Evolutionary conservation across 1,139 yeast genomes (phyloP), one percentile per base, ranked within the genome.

Genomic region (Suhomyces panamericanus): DNA sequence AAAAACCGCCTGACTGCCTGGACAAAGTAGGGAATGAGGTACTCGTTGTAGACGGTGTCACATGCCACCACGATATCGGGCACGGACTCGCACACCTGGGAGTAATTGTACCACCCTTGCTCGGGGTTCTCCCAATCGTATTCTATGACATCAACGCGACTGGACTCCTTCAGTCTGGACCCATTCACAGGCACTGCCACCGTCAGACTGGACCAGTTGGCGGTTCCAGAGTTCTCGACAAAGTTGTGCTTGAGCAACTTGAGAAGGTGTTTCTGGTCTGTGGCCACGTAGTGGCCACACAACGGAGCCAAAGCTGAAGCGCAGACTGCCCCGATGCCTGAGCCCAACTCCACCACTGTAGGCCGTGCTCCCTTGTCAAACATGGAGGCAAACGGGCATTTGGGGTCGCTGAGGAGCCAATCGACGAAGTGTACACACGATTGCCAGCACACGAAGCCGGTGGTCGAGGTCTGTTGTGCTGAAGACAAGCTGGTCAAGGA

Each of bases 11-110:
- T 56, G 17, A 81, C 40, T 0, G 86, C 70, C 13, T 60, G 60
- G 5, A 82, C 62, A 46, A 85, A 77, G 42, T 67, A 76, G 0
- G 75, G 76, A 2, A 84, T 72, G 36, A 86, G 64, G 51, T 69
- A 83, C 47, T 81, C 87, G 55, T 85, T 86, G 63, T 85, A 85
- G 6, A 85, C 72, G 9, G 89, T 81, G 58, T 85, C 95, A 55
- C 86, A 80, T 0, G 89, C 87, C 13, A 85, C 55, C 3, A 85
- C 65, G 15, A 79, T 54, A 49, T 78, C 80, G 0, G 80, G 77
- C 2, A 29, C 36, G 1, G 29, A 26, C 2, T 31, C 38, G 3
- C 44, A 33, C 1, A 50, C 33, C n/a, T 27, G 26, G 12, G 51
- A 32, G 31, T 66, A 58, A 29, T 63, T 60, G 29, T 48, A 41